Percentiles rank a stretch among this genome's conserved stretches.
Conservation (phyloP, 768 basidiomycete species). For the Candolleomyces efflorescens region DNA sequence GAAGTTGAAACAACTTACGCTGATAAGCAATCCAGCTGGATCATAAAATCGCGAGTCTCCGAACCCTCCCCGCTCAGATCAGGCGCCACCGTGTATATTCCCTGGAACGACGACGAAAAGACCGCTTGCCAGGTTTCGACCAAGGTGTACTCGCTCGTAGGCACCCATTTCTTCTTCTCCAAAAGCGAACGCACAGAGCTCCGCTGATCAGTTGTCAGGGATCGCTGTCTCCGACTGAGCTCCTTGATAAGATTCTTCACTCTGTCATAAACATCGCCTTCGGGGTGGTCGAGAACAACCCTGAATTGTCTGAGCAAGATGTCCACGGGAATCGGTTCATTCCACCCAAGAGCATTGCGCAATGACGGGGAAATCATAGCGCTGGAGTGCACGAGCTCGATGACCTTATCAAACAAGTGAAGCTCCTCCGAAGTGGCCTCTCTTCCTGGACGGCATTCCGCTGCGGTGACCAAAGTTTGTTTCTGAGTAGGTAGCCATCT, state of each 20-base stretch:
- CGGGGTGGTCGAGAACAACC: conserved; percentile 13
- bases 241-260: conserved; percentile 25
- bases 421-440: conserved; percentile 13
- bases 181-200: conserved; percentile 14
- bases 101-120: conserved; percentile 12
- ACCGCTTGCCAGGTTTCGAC: conserved; percentile 18
- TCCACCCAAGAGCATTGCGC: conserved; percentile 33
- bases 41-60: not conserved
- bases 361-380: conserved; percentile 24
- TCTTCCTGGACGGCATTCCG: conserved; percentile 18
- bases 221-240: conserved; percentile 17
- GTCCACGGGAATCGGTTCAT: conserved; percentile 25
- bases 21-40: not conserved
- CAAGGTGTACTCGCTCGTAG: conserved; percentile 17
- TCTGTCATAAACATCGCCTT: conserved; percentile 10
- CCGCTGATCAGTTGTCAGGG: conserved; percentile 15
- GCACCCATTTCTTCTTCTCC: conserved; percentile 29
- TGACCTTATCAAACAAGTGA: conserved; percentile 36
- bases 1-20: not conserved
- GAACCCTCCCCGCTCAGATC: not conserved
- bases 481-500: conserved; percentile 36
- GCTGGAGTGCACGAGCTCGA: conserved; percentile 25
- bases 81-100: conserved; percentile 24
- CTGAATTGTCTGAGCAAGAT: conserved; percentile 31
- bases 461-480: conserved; percentile 23